Percentiles rank a stretch among this genome's conserved stretches.
These are phyloP conservation scores for Abrus pulchellus DNA, from an alignment of 306 rosid genomes.

Conservation along the genomic window DNA sequence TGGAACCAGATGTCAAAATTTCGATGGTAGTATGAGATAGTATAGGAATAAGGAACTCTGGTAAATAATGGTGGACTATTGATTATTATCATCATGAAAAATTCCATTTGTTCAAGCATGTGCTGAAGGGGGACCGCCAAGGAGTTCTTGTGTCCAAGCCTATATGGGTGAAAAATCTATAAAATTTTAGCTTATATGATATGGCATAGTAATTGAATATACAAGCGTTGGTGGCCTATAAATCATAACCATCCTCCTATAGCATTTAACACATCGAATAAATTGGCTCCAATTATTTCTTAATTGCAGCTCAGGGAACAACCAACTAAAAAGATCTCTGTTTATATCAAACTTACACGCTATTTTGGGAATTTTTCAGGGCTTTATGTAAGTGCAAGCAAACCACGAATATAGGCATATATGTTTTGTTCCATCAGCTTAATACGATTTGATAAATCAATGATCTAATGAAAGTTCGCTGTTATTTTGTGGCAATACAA, in stretches of 20 bases:
- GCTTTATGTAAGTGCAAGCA: neutral
- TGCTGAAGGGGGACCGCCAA: neutral
- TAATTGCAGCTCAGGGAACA: neutral
- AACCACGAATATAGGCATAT: neutral
- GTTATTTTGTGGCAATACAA: no score
- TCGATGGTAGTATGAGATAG: neutral
- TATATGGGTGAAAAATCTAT: neutral
- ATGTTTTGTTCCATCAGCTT: neutral
- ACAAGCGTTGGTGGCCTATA: neutral
- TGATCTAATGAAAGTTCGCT: no score
- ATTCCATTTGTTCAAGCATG: neutral
- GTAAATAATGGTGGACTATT: neutral
- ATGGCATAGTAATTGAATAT: neutral
- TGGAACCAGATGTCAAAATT: neutral
- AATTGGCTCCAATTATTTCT: neutral
- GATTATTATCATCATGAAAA: slow-evolving; percentile 5
- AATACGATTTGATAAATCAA: neutral
- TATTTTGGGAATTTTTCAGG: neutral
- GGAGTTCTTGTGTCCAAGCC: neutral
- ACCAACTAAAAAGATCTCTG: neutral
- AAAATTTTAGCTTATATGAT: neutral
- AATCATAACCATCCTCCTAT: neutral
- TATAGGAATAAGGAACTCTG: neutral
- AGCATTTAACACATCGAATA: slow-evolving; percentile 2
- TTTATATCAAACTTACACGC: neutral